Base-by-base conservation (phyloP, 805 yeast species). In the Nakazawaea ishiwadae region DNA sequence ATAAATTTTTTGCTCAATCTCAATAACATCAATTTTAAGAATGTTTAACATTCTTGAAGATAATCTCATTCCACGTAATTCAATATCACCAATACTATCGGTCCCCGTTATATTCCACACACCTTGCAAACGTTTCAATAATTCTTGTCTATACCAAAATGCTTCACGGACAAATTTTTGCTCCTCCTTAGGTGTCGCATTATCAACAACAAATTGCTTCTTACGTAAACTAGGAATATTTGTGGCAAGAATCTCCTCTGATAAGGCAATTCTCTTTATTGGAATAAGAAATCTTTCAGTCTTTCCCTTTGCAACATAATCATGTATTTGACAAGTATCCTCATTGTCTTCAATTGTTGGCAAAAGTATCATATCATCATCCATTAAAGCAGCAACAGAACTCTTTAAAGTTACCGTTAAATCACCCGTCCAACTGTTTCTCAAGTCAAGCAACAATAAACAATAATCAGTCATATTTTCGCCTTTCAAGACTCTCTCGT, bases 141-240 rank as follows among this genome's bases (percentile, higher is more conserved):
- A 56, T 46, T 72, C 71, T 43, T 83, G 79, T 44, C 95, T 64
- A 48, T 84, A 75, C 99, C 99, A 91, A 58, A 89, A 93, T 2
- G 75, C 63, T 46, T 79, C 81, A 43, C 78, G 68, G 61, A 78
- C 73, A 40, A 67, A 73, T 33, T 51, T 51, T 27, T 73, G 81
- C 45, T 84, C 87, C 8, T 75, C 79, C 36, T 68, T 73, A 0
- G 76, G 66, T 5, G 75, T 64, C 45, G 64, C 74, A 45, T 68
- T 64, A 51, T 77, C 82, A 26, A 77, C 70, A 15, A 86, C 69
- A 54, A 78, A 84, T 60, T 89, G 96, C 47, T 77, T 78, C 27
- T 78, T 72, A 17, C 83, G 60, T 27, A 87, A 61, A 26, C 84
- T 80, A 16, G 96, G 96, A 20, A 90, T 80, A 0, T 77, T 71